phyloP scores from a whole-genome alignment of 2,329 filamentous ascomycete species.

The Aspergillus felis region DNA sequence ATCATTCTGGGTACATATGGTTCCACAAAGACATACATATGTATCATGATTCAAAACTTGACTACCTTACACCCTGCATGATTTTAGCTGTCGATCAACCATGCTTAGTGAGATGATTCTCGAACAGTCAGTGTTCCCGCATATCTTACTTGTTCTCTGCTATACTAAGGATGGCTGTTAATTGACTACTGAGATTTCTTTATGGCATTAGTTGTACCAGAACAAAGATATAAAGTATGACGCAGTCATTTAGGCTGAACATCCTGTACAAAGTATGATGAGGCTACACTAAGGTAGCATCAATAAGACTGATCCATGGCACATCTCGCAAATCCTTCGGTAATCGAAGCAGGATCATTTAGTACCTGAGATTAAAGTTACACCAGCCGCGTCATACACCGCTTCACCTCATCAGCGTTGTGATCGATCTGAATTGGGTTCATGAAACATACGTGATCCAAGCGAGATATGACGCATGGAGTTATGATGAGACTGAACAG shows the following conservation, averaged over 20 bases:
- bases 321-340: neutral
- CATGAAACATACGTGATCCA: neutral
- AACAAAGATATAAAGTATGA: neutral
- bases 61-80: too few relatives aligned
- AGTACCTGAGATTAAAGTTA: neutral
- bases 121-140: too few relatives aligned
- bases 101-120: too few relatives aligned
- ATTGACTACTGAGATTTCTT: too few relatives aligned
- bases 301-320: neutral
- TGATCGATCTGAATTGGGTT: neutral
- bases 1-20: too few relatives aligned
- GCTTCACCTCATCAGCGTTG: neutral
- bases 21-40: too few relatives aligned
- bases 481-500: neutral
- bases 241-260: neutral
- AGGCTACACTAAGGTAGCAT: neutral
- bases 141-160: neutral
- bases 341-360: neutral
- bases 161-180: neutral
- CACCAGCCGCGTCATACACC: neutral
- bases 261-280: neutral
- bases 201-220: neutral
- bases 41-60: too few relatives aligned
- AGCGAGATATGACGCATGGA: neutral
- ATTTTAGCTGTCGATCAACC: too few relatives aligned